Conservation (phyloP, 805 yeast genomes). For the Candida ficus region DNA sequence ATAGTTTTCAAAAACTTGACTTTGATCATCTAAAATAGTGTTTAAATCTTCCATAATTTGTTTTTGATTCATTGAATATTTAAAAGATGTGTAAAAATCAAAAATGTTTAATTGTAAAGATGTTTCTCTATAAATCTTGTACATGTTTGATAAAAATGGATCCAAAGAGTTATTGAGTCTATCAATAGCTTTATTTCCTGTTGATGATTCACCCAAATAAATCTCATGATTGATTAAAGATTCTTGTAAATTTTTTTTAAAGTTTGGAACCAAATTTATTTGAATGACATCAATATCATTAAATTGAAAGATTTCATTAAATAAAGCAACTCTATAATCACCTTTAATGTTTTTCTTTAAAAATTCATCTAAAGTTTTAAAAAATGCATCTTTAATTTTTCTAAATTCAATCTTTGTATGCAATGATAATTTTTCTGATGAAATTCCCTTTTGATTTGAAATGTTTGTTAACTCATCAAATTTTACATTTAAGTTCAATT, state of each 20-base stretch:
- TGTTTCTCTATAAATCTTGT: constrained; percentile 73
- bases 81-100: constrained; percentile 63
- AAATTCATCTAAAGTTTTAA: constrained; percentile 14
- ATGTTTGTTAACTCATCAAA: background rate
- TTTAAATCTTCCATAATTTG: constrained; percentile 24
- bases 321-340: constrained; percentile 22
- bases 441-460: background rate
- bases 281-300: constrained; percentile 27
- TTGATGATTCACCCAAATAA: constrained; percentile 18
- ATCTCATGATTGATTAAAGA: constrained; percentile 37
- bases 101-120: constrained; percentile 60
- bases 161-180: constrained; percentile 34
- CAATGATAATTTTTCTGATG: constrained; percentile 9
- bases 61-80: constrained; percentile 37
- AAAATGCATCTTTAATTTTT: constrained; percentile 15
- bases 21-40: constrained; percentile 16
- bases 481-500: constrained; percentile 11
- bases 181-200: constrained; percentile 16
- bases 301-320: constrained; percentile 37
- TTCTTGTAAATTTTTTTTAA: constrained; percentile 35
- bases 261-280: constrained; percentile 38
- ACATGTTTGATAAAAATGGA: constrained; percentile 55
- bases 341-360: constrained; percentile 11
- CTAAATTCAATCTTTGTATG: constrained; percentile 21
- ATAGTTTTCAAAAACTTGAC: constrained; percentile 15